phyloP scores from a whole-genome alignment of 83 land plant genomes.

The Picea abies region DNA sequence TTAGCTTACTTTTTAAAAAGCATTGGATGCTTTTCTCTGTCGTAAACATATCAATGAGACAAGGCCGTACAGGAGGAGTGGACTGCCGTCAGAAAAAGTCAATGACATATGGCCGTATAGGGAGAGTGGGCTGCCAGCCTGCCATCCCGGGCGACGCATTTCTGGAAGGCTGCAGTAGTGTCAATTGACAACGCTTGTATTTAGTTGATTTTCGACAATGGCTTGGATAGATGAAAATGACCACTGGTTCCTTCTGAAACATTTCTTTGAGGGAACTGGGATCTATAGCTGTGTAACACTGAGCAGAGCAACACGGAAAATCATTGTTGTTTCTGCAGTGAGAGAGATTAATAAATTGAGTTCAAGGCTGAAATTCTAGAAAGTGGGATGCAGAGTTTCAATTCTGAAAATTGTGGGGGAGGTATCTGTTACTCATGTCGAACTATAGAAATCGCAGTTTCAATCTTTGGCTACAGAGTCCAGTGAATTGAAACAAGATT shows the following conservation, averaged over 20 bases:
- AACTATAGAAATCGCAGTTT: neutral
- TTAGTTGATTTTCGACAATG: constrained; percentile 57
- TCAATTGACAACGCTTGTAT: constrained; percentile 10
- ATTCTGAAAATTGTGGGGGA: constrained; percentile 27
- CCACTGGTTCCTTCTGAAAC: constrained; percentile 57
- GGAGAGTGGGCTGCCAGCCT: no score
- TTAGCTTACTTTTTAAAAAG: no score
- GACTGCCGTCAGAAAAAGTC: no score
- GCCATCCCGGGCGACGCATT: no score
- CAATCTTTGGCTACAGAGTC: neutral
- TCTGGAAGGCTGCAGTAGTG: constrained; percentile 27
- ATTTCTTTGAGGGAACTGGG: constrained; percentile 16
- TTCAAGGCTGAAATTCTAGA: constrained; percentile 41
- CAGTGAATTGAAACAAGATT: constrained; percentile 10
- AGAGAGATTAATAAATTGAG: constrained; percentile 29
- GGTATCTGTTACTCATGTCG: neutral
- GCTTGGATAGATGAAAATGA: constrained; percentile 78
- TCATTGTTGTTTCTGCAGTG: neutral
- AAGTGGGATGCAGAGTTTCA: constrained; percentile 26
- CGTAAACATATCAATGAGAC: no score
- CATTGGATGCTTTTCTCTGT: no score
- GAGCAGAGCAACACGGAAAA: neutral
- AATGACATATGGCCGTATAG: no score
- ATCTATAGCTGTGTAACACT: neutral
- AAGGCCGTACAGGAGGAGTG: no score